phyloP scores from a whole-genome alignment of 441 rosid species.

The Flueggea neowawraea region DNA sequence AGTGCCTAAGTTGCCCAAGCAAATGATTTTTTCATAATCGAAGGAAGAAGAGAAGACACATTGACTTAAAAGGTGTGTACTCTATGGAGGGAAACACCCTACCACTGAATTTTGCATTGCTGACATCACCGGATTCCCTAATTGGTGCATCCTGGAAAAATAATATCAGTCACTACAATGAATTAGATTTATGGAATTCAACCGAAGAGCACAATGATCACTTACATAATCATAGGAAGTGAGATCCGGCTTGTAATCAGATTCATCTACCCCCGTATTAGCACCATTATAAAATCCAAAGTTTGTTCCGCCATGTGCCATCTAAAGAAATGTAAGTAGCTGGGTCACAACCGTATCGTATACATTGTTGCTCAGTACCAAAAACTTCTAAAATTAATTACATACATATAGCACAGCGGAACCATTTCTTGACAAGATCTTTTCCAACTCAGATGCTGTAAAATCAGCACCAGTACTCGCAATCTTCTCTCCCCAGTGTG shows the following conservation, averaged over 20 bases:
- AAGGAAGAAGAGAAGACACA: too few species aligned
- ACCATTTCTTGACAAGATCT: slow-evolving; percentile 72
- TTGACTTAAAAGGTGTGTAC: background rate
- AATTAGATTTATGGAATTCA: slow-evolving; percentile 3
- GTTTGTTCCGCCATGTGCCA: slow-evolving; percentile 99
- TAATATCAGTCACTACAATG: background rate
- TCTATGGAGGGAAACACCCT: background rate
- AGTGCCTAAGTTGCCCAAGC: too few species aligned
- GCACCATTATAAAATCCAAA: slow-evolving; percentile 98
- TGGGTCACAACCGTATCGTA: slow-evolving; percentile 10
- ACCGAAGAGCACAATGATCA: slow-evolving; percentile 1
- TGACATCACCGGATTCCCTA: slow-evolving; percentile 82
- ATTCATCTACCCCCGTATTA: slow-evolving; percentile 61
- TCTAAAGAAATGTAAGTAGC: slow-evolving; percentile 38
- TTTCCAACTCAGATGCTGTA: slow-evolving; percentile 72
- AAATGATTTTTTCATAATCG: too few species aligned
- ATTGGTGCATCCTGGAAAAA: slow-evolving; percentile 90
- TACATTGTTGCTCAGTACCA: slow-evolving; percentile 8
- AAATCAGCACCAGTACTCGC: slow-evolving; percentile 60
- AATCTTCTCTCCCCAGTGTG: slow-evolving; percentile 92
- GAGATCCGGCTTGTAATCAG: slow-evolving; percentile 85
- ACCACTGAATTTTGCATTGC: slow-evolving; percentile 76
- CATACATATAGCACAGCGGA: slow-evolving; percentile 97
- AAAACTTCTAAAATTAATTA: slow-evolving; percentile 12
- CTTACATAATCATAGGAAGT: slow-evolving; percentile 97